Conservation (phyloP, 2,329 filamentous ascomycete genomes). For the Beauveria scarabaeidicola region DNA sequence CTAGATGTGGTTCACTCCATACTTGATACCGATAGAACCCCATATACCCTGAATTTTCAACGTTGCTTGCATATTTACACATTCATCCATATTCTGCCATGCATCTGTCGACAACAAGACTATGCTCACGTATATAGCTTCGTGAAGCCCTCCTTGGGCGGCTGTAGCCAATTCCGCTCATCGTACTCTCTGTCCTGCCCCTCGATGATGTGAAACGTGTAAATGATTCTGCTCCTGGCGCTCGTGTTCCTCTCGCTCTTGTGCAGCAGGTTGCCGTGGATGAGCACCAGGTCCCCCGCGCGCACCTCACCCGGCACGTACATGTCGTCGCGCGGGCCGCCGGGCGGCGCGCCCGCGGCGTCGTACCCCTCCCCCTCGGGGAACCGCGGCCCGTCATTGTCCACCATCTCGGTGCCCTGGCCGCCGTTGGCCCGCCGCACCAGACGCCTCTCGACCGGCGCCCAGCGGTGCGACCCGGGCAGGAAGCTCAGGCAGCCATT, state of each 20-base stretch:
- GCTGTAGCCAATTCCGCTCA: conserved; percentile 86
- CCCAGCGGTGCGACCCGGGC: conserved; percentile 69
- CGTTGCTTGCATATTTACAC: background rate
- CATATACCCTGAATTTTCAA: conserved; percentile 1
- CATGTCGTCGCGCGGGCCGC: conserved; percentile 37
- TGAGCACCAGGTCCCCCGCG: conserved; percentile 82
- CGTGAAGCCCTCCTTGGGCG: conserved; percentile 71
- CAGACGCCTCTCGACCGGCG: conserved; percentile 63
- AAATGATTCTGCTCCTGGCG: conserved; percentile 81
- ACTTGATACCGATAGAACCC: conserved; percentile 1
- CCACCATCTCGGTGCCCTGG: conserved; percentile 59
- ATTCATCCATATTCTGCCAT: background rate
- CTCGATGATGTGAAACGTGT: conserved; percentile 96
- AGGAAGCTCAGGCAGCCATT: conserved; percentile 89
- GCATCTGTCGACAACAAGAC: background rate
- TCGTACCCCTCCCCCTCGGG: conserved; percentile 43
- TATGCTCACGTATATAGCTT: conserved; percentile 39
- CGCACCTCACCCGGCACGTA: conserved; percentile 83
- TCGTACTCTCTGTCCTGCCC: conserved; percentile 68
- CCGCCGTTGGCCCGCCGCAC: conserved; percentile 51
- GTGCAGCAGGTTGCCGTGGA: conserved; percentile 91
- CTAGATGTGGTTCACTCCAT: conserved; percentile 8
- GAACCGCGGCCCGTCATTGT: conserved; percentile 58
- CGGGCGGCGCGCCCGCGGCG: conserved; percentile 29
- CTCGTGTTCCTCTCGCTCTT: conserved; percentile 93